Evolutionary conservation across 208 protist genomes (phyloP).

Genomic region (Trichomonas vaginalis): DNA sequence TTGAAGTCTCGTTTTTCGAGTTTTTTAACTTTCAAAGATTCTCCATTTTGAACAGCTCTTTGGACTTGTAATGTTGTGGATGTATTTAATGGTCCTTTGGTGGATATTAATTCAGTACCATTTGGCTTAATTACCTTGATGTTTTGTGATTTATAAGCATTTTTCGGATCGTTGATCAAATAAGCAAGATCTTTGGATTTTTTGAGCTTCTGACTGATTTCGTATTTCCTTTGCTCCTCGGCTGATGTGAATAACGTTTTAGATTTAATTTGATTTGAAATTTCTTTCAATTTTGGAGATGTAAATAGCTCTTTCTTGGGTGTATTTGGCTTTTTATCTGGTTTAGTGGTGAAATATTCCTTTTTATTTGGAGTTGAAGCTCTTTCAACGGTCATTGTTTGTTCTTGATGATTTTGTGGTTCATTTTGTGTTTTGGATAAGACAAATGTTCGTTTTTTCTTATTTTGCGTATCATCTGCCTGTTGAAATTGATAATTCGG

Average conservation of each 20-base stretch:
- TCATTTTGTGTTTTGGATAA: too few species aligned
- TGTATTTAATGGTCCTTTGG: not conserved
- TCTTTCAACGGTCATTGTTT: too few species aligned
- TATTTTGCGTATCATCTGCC: too few species aligned
- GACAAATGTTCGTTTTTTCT: too few species aligned
- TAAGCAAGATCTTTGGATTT: not conserved
- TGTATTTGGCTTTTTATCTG: too few species aligned
- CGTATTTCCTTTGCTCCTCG: not conserved
- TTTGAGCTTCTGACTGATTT: not conserved
- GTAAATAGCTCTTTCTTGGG: not conserved
- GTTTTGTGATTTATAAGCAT: not conserved
- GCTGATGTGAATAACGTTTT: not conserved
- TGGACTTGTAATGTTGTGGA: not conserved
- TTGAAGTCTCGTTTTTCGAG: not conserved
- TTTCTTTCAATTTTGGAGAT: not conserved
- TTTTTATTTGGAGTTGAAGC: too few species aligned
- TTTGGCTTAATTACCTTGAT: not conserved
- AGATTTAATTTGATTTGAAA: not conserved
- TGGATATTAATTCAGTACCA: not conserved
- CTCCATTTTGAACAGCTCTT: not conserved
- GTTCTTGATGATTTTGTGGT: too few species aligned
- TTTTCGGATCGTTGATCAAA: not conserved
- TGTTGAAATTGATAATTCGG: too few species aligned
- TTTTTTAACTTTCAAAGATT: not conserved
- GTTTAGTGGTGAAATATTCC: too few species aligned